Evolutionary conservation across 768 basidiomycete species (phyloP).

Genomic region (Harrya chromipes): DNA sequence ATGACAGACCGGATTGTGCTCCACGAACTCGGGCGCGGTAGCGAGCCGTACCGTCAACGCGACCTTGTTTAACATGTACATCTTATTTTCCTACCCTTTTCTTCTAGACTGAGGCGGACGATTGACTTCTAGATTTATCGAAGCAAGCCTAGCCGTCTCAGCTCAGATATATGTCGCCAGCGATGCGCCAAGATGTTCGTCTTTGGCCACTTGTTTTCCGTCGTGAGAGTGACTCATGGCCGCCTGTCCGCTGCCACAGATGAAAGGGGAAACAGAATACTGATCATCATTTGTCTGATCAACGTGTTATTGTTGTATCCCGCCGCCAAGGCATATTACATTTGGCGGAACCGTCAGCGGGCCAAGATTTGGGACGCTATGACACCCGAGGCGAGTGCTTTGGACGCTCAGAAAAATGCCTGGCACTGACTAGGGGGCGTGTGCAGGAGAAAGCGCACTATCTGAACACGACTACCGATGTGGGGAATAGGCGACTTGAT

Average conservation of each 20-base stretch:
- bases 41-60: slow-evolving; percentile 59
- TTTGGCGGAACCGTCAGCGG: slow-evolving; percentile 54
- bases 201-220: neutral
- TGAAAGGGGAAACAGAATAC: slow-evolving; percentile 51
- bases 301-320: slow-evolving; percentile 55
- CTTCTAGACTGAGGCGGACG: too few relatives aligned
- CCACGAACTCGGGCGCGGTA: slow-evolving; percentile 57
- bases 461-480: slow-evolving; percentile 35
- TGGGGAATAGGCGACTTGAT: slow-evolving; percentile 56
- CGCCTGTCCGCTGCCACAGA: slow-evolving; percentile 32
- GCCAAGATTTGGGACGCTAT: slow-evolving; percentile 56
- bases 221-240: neutral
- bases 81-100: too few relatives aligned
- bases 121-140: slow-evolving; percentile 35
- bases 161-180: slow-evolving; percentile 55
- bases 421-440: neutral
- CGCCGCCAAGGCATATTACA: slow-evolving; percentile 50
- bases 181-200: slow-evolving; percentile 54
- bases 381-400: slow-evolving; percentile 41
- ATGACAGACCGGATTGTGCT: slow-evolving; percentile 52
- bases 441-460: slow-evolving; percentile 55
- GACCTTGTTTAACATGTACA: slow-evolving; percentile 54
- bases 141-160: slow-evolving; percentile 42
- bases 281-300: slow-evolving; percentile 50
- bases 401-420: neutral